Evolutionary conservation across 2,329 filamentous ascomycete species (phyloP).

Genomic region (Boeremia exigua): DNA sequence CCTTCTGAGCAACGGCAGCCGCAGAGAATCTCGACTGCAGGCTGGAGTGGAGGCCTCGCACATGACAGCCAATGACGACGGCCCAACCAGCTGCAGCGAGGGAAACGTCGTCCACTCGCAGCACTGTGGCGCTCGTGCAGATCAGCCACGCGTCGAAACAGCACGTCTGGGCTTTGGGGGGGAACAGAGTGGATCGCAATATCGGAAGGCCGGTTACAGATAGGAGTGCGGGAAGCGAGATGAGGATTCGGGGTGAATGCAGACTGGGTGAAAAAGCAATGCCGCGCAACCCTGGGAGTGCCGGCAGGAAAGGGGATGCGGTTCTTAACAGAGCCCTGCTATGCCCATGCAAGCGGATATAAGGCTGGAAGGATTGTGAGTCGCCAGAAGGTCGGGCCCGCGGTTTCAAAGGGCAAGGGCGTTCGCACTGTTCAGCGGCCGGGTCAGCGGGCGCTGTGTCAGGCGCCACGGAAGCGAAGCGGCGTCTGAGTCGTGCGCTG

Average conservation of each 20-base stretch:
- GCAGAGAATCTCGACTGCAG: slow-evolving; percentile 15
- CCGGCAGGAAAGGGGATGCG: slow-evolving; percentile 6
- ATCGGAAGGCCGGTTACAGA: slow-evolving; percentile 1
- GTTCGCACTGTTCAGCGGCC: slow-evolving; percentile 1
- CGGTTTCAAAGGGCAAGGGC: neutral
- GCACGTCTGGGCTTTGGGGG: slow-evolving; percentile 5
- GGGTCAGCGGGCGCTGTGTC: neutral
- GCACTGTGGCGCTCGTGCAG: slow-evolving; percentile 30
- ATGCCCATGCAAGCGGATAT: neutral
- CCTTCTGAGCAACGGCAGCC: neutral
- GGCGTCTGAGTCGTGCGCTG: slow-evolving; percentile 1
- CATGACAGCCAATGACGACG: slow-evolving; percentile 16
- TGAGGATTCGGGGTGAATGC: slow-evolving; percentile 19
- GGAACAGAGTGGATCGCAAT: slow-evolving; percentile 6
- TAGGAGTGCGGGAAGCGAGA: slow-evolving; percentile 14
- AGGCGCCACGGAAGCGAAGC: neutral
- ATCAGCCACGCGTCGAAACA: slow-evolving; percentile 23
- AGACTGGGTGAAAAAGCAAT: slow-evolving; percentile 15
- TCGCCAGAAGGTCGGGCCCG: neutral
- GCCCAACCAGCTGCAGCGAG: slow-evolving; percentile 1
- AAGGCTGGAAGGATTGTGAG: neutral
- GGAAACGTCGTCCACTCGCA: slow-evolving; percentile 6
- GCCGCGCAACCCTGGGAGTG: neutral
- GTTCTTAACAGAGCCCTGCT: neutral
- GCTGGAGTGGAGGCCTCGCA: slow-evolving; percentile 14